These are phyloP conservation scores for Stagonosporopsis rhizophila DNA, from an alignment of 2,329 filamentous ascomycete genomes.

Conservation along the genomic window DNA sequence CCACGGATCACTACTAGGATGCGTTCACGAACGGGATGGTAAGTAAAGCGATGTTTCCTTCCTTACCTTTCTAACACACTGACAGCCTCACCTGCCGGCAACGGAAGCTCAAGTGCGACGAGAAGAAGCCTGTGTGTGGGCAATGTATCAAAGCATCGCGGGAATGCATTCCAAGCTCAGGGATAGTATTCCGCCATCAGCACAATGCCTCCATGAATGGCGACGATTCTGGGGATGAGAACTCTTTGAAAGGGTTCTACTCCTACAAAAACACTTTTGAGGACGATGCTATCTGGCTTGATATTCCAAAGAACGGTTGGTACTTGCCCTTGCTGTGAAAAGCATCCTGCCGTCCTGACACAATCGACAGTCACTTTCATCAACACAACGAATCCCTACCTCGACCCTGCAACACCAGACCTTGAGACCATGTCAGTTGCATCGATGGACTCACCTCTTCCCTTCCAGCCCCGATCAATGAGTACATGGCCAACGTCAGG, in stretches of 20 bases:
- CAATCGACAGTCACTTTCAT: conserved; percentile 63
- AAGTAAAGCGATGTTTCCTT: conserved; percentile 24
- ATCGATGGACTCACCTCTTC: conserved; percentile 43
- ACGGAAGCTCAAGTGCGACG: conserved; percentile 70
- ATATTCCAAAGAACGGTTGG: conserved; percentile 65
- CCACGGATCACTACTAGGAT: conserved; percentile 31
- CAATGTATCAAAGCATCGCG: conserved; percentile 68
- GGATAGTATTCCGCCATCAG: conserved; percentile 71
- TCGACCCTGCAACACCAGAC: conserved; percentile 54
- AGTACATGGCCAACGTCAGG: conserved; percentile 39
- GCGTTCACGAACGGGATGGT: conserved; percentile 52
- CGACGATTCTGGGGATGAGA: conserved; percentile 52
- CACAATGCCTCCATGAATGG: conserved; percentile 74
- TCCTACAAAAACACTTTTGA: conserved; percentile 71
- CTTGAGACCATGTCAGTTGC: conserved; percentile 42
- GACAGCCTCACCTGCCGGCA: conserved; percentile 61
- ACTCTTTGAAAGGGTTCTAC: conserved; percentile 66
- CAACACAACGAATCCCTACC: conserved; percentile 68
- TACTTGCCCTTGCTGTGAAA: not conserved
- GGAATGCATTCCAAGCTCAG: conserved; percentile 67
- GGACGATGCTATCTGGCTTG: conserved; percentile 67
- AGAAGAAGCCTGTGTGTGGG: conserved; percentile 66
- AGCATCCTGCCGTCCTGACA: conserved; percentile 17
- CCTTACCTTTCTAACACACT: conserved; percentile 8
- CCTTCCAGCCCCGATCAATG: conserved; percentile 37